A percentile compares a stretch with the other conserved stretches of the same genome.
phyloP scores from a whole-genome alignment of 345 rosid species.

The Citrus sp. region DNA sequence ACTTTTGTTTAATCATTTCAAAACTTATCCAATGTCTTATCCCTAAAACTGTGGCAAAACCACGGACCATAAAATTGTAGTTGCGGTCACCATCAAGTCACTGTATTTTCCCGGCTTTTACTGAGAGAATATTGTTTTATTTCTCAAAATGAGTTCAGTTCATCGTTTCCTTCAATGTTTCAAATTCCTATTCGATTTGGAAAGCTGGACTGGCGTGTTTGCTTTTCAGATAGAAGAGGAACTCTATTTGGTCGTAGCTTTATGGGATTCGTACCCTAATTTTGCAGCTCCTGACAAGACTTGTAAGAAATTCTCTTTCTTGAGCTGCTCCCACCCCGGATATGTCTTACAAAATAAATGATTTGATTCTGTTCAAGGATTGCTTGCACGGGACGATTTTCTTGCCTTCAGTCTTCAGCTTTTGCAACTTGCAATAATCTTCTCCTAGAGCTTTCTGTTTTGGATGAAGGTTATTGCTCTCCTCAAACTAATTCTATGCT shows the following conservation, averaged over 20 bases:
- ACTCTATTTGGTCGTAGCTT: not conserved
- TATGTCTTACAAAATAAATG: not conserved
- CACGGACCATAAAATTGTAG: not conserved
- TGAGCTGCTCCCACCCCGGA: not conserved
- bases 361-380: not conserved
- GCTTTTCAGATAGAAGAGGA: not conserved
- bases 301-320: not conserved
- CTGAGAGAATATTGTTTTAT: not conserved
- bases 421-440: slow-evolving; percentile 3
- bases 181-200: too few relatives aligned
- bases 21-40: not conserved
- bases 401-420: not conserved
- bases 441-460: not conserved
- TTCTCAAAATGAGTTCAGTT: not conserved
- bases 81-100: not conserved
- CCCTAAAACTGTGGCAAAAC: not conserved
- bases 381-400: too few relatives aligned
- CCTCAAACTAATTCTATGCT: not conserved
- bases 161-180: not conserved
- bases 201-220: too few relatives aligned
- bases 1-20: not conserved
- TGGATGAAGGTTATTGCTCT: not conserved
- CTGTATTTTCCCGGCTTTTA: not conserved
- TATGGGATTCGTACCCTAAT: not conserved
- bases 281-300: not conserved